Evolutionary conservation across 75 land plant species (phyloP), one percentile per base, ranked within the genome.

Genomic region (Pseudotsuga menziesii): DNA sequence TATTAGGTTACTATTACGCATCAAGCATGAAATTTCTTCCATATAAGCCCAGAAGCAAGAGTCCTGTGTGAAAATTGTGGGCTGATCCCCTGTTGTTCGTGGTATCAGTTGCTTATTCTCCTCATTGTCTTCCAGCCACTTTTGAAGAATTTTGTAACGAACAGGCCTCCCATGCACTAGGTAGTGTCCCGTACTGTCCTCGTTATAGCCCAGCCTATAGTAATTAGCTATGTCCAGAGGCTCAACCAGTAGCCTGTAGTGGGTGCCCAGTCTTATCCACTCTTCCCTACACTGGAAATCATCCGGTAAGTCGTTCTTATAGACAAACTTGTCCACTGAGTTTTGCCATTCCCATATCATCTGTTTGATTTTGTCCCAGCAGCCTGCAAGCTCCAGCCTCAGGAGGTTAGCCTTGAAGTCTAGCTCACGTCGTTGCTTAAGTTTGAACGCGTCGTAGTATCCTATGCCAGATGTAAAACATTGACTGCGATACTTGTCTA

Each of bases 151-250:
- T 62, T 74, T 86, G 63, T 90, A 90, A 3, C 90, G 84, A 56
- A 58, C 75, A 4, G 94, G 94, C 75, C 92, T 82, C 12, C 87
- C 92, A n/a, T 58, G 66, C 22, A 57, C 29, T 74, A 82, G 54
- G 64, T 90, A 90, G 7, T 86, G 81, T 17, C 94, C 92, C 54
- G 54, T 48, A 15, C 92, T 80, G 58, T 86, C 92, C 29, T 84
- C 87, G 27, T 85, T 87, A 82, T 79, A 84, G 2, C 55, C 70
- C 44, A 80, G 88, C 5, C 92, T 76, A 60, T 92, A 92, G 82
- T 88, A 88, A 76, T 92, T 84, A 35, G 94, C 92, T 23, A 92
- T 90, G 76, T 92, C 92, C 36, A 92, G 74, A 56, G 90, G 94
- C 82, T 92, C 94, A 26, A 90, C 89, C 2, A 90, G 60, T 15